Evolutionary conservation across 768 basidiomycete species (phyloP).

Genomic region (Steccherinum ochraceum): DNA sequence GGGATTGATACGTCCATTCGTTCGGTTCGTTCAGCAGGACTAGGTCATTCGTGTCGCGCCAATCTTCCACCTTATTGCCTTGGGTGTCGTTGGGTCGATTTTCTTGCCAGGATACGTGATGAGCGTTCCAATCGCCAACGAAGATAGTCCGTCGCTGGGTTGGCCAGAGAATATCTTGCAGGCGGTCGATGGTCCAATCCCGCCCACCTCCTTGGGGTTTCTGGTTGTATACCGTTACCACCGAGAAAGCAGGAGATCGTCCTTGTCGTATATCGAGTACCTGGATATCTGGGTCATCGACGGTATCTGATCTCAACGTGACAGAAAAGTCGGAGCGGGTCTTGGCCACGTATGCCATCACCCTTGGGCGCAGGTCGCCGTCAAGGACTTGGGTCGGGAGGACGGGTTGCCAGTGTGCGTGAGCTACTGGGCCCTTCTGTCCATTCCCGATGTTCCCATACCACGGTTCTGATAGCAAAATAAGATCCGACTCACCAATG

Average conservation of each 20-base stretch:
- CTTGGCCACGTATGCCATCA: neutral
- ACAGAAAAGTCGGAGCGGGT: too few relatives aligned
- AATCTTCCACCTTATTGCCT: slow-evolving; percentile 3
- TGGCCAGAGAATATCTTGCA: too few relatives aligned
- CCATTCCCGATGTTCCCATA: neutral
- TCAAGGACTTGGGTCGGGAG: neutral
- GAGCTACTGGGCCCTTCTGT: neutral
- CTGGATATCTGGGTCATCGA: too few relatives aligned
- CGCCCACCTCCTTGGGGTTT: too few relatives aligned
- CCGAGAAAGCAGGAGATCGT: too few relatives aligned
- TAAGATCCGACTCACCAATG: neutral
- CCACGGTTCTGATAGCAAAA: neutral
- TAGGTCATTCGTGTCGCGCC: neutral
- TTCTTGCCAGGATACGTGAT: slow-evolving; percentile 1
- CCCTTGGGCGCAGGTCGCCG: neutral
- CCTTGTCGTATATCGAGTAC: too few relatives aligned
- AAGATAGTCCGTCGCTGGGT: too few relatives aligned
- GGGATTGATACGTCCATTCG: neutral
- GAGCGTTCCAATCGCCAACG: too few relatives aligned
- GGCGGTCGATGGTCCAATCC: too few relatives aligned
- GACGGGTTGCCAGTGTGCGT: neutral
- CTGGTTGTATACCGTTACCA: too few relatives aligned
- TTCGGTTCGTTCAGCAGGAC: neutral
- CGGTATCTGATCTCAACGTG: too few relatives aligned
- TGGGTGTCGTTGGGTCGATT: neutral